phyloP scores from a whole-genome alignment of 345 rosid genomes.

The Populus davidiana region DNA sequence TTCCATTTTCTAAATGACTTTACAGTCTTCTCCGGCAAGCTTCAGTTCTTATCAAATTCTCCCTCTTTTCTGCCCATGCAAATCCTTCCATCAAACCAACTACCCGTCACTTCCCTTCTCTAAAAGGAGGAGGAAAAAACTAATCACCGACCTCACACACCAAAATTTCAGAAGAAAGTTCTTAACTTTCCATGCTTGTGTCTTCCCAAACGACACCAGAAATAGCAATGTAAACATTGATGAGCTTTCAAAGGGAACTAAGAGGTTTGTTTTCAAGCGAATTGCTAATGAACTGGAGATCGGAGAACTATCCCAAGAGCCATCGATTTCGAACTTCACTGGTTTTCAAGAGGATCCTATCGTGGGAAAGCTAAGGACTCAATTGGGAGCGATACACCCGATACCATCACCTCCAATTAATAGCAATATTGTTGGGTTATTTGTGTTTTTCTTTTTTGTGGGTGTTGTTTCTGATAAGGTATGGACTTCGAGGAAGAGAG shows the following conservation, averaged over 20 bases:
- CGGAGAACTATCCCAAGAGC: slow-evolving; percentile 30
- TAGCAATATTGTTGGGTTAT: slow-evolving; percentile 57
- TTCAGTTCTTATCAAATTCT: background rate
- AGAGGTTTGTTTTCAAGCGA: slow-evolving; percentile 36
- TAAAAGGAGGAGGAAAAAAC: slow-evolving; percentile 20
- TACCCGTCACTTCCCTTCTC: slow-evolving; percentile 7
- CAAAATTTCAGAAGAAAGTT: slow-evolving; percentile 12
- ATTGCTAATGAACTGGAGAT: slow-evolving; percentile 50
- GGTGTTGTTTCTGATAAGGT: slow-evolving; percentile 87
- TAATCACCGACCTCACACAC: slow-evolving; percentile 1
- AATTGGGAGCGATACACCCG: slow-evolving; percentile 83
- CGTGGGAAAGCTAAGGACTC: slow-evolving; percentile 83
- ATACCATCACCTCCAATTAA: slow-evolving; percentile 85
- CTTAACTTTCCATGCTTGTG: slow-evolving; percentile 36
- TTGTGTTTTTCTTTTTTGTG: slow-evolving; percentile 84
- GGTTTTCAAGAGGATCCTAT: slow-evolving; percentile 74
- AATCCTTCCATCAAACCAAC: slow-evolving; percentile 4
- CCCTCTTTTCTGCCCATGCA: slow-evolving; percentile 40
- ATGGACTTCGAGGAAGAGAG: slow-evolving; percentile 70
- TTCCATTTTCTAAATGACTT: slow-evolving; percentile 44
- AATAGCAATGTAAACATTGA: slow-evolving; percentile 27
- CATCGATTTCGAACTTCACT: slow-evolving; percentile 39
- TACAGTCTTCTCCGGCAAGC: slow-evolving; percentile 40
- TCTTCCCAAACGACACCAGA: slow-evolving; percentile 27
- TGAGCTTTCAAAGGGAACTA: slow-evolving; percentile 26